These are phyloP conservation scores for Eleusine indica DNA, from an alignment of 176 grass and related monocot species.

Conservation along the genomic window DNA sequence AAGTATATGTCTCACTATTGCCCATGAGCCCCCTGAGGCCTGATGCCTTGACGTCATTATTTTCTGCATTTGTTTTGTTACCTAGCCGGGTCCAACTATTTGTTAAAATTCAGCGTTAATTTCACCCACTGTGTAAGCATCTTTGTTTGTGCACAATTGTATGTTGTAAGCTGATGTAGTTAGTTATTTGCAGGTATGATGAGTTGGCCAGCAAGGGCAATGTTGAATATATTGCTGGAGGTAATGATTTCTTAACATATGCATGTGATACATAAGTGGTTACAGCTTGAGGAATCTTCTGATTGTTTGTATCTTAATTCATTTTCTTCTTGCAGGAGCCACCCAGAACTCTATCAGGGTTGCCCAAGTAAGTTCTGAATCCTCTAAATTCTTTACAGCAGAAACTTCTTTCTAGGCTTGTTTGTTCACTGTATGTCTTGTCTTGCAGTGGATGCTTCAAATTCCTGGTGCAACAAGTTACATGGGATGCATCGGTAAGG, in stretches of 20 bases:
- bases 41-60: background rate
- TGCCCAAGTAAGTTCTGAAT: conserved; percentile 73
- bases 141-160: background rate
- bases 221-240: conserved; percentile 97
- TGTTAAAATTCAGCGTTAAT: background rate
- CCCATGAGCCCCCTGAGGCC: background rate
- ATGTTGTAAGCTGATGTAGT: background rate
- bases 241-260: conserved; percentile 45
- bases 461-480: conserved; percentile 86
- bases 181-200: conserved; percentile 63
- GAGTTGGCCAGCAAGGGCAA: conserved; percentile 79
- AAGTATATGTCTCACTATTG: conserved; percentile 22
- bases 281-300: conserved; percentile 23
- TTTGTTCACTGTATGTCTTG: conserved; percentile 44
- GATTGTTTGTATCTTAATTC: conserved; percentile 24
- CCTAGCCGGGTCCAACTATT: background rate
- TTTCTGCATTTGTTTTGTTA: conserved; percentile 9
- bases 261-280: background rate
- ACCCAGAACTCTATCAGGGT: conserved; percentile 98
- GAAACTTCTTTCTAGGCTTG: background rate
- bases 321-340: conserved; percentile 65
- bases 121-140: background rate
- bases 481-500: conserved; percentile 96
- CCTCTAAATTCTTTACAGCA: conserved; percentile 12
- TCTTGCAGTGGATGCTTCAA: conserved; percentile 96